Evolutionary conservation across 306 rosid species (phyloP).

Genomic region (Alnus rubra): DNA sequence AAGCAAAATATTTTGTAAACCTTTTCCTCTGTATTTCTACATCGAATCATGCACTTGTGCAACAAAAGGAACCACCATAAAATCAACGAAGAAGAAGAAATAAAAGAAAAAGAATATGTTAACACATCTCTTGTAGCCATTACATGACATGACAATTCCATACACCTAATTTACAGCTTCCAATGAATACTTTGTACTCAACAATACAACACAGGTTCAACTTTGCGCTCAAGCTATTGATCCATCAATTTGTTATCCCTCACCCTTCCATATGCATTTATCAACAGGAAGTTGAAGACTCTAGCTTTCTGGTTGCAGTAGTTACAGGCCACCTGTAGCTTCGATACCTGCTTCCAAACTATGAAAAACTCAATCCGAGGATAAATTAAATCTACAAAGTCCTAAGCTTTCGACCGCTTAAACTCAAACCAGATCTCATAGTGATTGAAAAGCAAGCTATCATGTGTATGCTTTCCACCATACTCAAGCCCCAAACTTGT

Average conservation of each 20-base stretch:
- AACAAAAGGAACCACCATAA: background rate
- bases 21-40: background rate
- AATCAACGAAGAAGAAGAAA: background rate
- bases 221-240: constrained; percentile 29
- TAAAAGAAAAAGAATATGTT: background rate
- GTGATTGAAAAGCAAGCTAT: constrained; percentile 85
- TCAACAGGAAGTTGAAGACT: constrained; percentile 22
- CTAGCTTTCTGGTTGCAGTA: background rate
- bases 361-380: background rate
- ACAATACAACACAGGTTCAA: constrained; percentile 21
- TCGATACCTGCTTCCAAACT: constrained; percentile 14
- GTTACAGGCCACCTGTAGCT: constrained; percentile 21
- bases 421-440: constrained; percentile 91
- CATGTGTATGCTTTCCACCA: constrained; percentile 79
- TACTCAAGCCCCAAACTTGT: constrained; percentile 71
- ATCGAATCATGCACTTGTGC: background rate
- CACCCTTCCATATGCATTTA: constrained; percentile 24
- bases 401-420: constrained; percentile 53
- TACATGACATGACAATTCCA: background rate
- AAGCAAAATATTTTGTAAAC: background rate
- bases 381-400: constrained; percentile 3
- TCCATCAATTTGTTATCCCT: constrained; percentile 23
- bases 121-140: background rate
- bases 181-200: constrained; percentile 10
- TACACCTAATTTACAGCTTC: background rate